phyloP scores from a whole-genome alignment of 805 yeast genomes.

The Candida ulmi region DNA sequence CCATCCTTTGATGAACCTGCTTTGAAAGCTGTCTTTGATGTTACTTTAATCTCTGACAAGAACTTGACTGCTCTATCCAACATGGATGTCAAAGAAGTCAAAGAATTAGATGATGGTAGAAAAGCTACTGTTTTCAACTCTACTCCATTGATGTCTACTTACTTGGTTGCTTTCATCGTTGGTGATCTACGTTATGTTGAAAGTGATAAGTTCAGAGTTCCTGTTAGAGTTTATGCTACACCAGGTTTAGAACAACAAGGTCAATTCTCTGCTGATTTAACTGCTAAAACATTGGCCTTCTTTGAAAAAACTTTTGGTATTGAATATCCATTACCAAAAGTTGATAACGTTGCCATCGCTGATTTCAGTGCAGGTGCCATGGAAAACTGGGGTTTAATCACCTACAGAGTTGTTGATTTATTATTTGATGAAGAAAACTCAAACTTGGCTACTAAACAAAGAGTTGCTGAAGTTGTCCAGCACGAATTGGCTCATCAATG shows the following conservation, averaged over 20 bases:
- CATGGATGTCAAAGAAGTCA: slow-evolving; percentile 57
- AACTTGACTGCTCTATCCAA: slow-evolving; percentile 58
- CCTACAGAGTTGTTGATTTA: slow-evolving; percentile 73
- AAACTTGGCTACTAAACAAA: slow-evolving; percentile 54
- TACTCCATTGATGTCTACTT: slow-evolving; percentile 84
- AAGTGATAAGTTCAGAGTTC: slow-evolving; percentile 57
- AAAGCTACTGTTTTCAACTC: slow-evolving; percentile 60
- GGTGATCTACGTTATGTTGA: slow-evolving; percentile 78
- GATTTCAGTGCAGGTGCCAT: slow-evolving; percentile 86
- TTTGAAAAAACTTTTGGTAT: slow-evolving; percentile 71
- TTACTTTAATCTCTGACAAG: slow-evolving; percentile 52
- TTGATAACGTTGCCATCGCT: slow-evolving; percentile 78
- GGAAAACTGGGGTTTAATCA: slow-evolving; percentile 83
- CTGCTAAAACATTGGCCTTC: slow-evolving; percentile 69
- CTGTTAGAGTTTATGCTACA: slow-evolving; percentile 76
- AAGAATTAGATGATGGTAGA: slow-evolving; percentile 34
- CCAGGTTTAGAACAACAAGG: slow-evolving; percentile 73
- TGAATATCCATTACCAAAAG: slow-evolving; percentile 73
- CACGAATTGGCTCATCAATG: slow-evolving; percentile 91
- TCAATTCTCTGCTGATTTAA: slow-evolving; percentile 64
- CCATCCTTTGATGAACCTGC: slow-evolving; percentile 86
- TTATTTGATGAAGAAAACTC: slow-evolving; percentile 69
- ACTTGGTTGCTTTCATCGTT: slow-evolving; percentile 75
- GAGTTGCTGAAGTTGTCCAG: slow-evolving; percentile 82
- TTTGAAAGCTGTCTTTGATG: slow-evolving; percentile 65